Evolutionary conservation across 2,329 filamentous ascomycete species (phyloP).

Genomic region (Botrytis tulipae): DNA sequence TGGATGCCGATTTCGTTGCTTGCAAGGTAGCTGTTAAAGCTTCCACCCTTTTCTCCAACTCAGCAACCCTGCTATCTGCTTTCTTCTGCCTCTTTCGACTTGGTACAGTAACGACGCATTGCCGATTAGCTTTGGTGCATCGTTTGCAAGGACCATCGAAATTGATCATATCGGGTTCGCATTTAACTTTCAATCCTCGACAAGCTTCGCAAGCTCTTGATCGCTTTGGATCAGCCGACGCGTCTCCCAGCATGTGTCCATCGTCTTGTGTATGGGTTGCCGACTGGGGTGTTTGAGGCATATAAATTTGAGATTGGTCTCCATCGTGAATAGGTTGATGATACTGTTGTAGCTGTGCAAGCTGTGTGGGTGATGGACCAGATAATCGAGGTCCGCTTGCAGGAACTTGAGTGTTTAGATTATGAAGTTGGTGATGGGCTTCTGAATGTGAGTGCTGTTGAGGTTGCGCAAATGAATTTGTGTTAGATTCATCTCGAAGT

Average conservation of each 20-base stretch:
- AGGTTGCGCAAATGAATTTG: constrained; percentile 17
- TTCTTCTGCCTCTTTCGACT: constrained; percentile 46
- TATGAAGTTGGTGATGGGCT: constrained; percentile 9
- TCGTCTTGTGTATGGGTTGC: constrained; percentile 26
- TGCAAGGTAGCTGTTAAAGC: constrained; percentile 42
- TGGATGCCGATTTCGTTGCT: constrained; percentile 32
- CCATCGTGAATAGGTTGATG: constrained; percentile 21
- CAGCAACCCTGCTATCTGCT: constrained; percentile 46
- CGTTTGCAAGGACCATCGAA: constrained; percentile 41
- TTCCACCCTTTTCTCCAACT: constrained; percentile 46
- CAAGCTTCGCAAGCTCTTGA: constrained; percentile 45
- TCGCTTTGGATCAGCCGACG: constrained; percentile 36
- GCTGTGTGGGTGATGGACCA: constrained; percentile 15
- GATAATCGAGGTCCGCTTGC: constrained; percentile 15
- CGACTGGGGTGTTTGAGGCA: constrained; percentile 34
- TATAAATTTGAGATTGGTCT: constrained; percentile 22
- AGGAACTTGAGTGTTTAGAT: constrained; percentile 16
- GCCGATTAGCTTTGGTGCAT: constrained; percentile 42
- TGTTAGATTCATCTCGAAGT: constrained; percentile 23
- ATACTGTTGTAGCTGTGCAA: constrained; percentile 20
- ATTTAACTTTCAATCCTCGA: constrained; percentile 45
- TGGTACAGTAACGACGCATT: constrained; percentile 43
- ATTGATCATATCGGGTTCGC: constrained; percentile 41
- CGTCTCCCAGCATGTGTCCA: constrained; percentile 26
- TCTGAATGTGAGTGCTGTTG: constrained; percentile 19